Evolutionary conservation across 208 protist genomes (phyloP), one percentile per base, ranked within the genome.

Genomic region (Herpetomonas tarakana): DNA sequence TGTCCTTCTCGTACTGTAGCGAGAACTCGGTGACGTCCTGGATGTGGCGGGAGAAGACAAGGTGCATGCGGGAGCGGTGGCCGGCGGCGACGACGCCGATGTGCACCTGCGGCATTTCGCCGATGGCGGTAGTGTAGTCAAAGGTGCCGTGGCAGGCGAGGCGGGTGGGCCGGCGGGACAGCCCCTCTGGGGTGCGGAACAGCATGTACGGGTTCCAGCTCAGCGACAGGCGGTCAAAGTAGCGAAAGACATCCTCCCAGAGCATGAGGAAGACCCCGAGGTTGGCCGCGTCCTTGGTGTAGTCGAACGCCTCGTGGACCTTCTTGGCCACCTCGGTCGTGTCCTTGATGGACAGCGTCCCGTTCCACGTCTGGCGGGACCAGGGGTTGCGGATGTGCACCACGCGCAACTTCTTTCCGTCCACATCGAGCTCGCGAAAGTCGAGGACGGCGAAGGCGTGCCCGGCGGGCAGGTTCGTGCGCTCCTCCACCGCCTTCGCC

Each of bases 171-270:
- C 78, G 72, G 16, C 62, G 63, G 24, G 88, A 62, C 58, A 63
- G 58, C 6, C 78, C 81, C 2, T 90, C 79, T 22, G 74, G 30
- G 0, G 71, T 76, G 47, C 73, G 79, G 60, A 76, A 94, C 3
- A 94, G 76, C 67, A 90, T 73, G 69, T 95, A 93, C 28, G 92
- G 92, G 61, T 93, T 93, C 89, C 92, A 97, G 60, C 78, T 91
- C 6, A 97, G 69, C 56, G 60, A 77, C 65, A 65, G 78, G 21
- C 76, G 68, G 45, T 78, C 72, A 53, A 95, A 96, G 70, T 76
- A 74, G 24, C 18, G 51, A 27, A 78, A 56, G 9, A 88, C 57
- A 61, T 94, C 88, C 16, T 76, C 69, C 76, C 86, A 94, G 28
- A 74, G 62, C 28, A 96, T 91, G 73, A 83, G 93, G 59, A 96